Conservation (phyloP, 805 yeast species). For the Cyberlindnera xishuangbannaensis region DNA sequence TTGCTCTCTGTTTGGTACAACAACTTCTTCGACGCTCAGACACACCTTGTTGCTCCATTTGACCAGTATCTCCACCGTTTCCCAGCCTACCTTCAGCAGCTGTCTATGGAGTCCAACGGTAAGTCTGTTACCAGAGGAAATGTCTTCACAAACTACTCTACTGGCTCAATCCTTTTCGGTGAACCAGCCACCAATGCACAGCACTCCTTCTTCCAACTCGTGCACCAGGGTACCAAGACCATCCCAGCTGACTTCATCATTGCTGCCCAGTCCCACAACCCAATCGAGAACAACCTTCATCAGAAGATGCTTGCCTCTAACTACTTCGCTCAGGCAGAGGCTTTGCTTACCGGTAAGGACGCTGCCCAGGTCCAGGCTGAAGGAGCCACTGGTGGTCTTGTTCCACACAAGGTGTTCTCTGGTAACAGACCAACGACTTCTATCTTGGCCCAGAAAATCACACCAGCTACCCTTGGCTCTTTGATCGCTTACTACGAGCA, state of each 20-base stretch:
- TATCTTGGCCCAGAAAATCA: constrained; percentile 89
- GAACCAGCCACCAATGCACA: constrained; percentile 99
- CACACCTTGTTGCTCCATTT: constrained; percentile 96
- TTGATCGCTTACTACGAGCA: constrained; percentile 98
- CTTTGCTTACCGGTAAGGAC: constrained; percentile 93
- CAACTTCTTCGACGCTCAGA: constrained; percentile 97
- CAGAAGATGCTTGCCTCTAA: constrained; percentile 98
- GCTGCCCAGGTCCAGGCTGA: constrained; percentile 78
- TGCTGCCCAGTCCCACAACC: constrained; percentile 98
- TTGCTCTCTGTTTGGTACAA: constrained; percentile 95
- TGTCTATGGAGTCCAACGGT: constrained; percentile 99
- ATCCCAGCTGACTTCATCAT: constrained; percentile 95
- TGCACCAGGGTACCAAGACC: constrained; percentile 97
- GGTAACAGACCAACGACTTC: constrained; percentile 99
- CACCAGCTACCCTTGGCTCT: constrained; percentile 95
- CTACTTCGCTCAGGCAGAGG: constrained; percentile 98
- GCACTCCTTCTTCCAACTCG: constrained; percentile 98
- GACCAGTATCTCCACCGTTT: constrained; percentile 98
- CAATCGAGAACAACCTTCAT: constrained; percentile 88
- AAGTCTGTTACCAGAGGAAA: constrained; percentile 93
- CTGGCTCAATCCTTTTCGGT: constrained; percentile 94
- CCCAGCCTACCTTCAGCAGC: constrained; percentile 98
- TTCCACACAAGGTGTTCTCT: constrained; percentile 93
- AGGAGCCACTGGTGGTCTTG: constrained; percentile 79
- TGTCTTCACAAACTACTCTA: constrained; percentile 86